Conservation (phyloP, 352 stramenopile species). For the Sclerospora graminicola region DNA sequence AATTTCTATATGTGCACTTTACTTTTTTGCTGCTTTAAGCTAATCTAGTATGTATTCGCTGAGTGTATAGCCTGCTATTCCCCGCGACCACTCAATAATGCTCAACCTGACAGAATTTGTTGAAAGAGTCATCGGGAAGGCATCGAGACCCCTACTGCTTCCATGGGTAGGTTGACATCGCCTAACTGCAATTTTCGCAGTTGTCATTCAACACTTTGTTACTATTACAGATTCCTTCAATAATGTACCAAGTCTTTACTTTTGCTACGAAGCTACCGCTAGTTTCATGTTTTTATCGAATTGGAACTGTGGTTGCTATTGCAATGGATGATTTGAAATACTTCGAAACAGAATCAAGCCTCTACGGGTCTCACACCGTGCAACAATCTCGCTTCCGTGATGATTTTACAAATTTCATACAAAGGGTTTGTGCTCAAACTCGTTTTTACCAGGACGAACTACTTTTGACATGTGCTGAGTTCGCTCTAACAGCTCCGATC, state of each 20-base stretch:
- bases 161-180: slow-evolving; percentile 36
- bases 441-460: slow-evolving; percentile 74
- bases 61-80: slow-evolving; percentile 34
- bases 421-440: slow-evolving; percentile 31
- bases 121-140: slow-evolving; percentile 35
- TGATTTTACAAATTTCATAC: slow-evolving; percentile 38
- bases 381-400: slow-evolving; percentile 8
- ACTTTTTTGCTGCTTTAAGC: no score
- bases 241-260: slow-evolving; percentile 26
- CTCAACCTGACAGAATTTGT: slow-evolving; percentile 72
- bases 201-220: slow-evolving; percentile 1
- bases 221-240: slow-evolving; percentile 19
- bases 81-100: slow-evolving; percentile 73
- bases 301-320: slow-evolving; percentile 30
- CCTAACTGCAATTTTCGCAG: not conserved
- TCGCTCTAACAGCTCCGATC: slow-evolving; percentile 45
- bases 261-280: slow-evolving; percentile 24
- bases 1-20: slow-evolving; percentile 3
- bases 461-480: slow-evolving; percentile 45
- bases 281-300: slow-evolving; percentile 54
- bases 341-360: slow-evolving; percentile 10
- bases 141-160: slow-evolving; percentile 15
- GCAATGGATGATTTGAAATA: slow-evolving; percentile 17
- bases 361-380: not conserved
- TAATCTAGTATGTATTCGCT: not conserved